Base-by-base conservation (phyloP, 179 eudicot species). In the Amaranthus tricolor region DNA sequence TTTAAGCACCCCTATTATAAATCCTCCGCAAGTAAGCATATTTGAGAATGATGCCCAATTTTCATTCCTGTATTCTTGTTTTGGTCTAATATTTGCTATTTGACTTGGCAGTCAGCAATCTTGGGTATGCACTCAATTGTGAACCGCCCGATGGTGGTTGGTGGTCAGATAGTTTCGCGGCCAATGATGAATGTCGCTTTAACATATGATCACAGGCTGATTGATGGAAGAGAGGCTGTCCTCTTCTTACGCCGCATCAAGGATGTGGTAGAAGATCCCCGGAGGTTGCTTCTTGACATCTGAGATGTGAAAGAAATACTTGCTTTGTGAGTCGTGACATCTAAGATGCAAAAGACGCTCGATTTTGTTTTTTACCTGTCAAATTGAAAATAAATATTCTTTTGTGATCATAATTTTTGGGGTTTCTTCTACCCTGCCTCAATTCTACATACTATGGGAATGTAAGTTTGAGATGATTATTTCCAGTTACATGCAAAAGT, bases 201-300 rank as follows among this genome's bases (percentile, higher is more conserved):
- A 68, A 93, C 99, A 44, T 96, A 96, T 71, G 98, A 96, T 77
- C 99, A 96, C 82, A 81, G 98, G 82, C 94, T 96, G 73, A 96
- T 96, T 76, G 99, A 96, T 74, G 99, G 99, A 48, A 93, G 99
- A 91, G 99, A 96, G 89, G 99, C 97, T 0, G 99, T 96, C 9
- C 90, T 88, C 83, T 96, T 96, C 86, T 81, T 96, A 80, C 92
- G 98, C 59, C 94, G 98, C 52, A 87, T 96, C 71, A 96, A 96
- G 81, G 99, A 96, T 76, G 96, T 93, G 71, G 97, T 96, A 31
- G 98, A 96, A 80, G 99, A 96, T 80, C 99, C 99, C 62, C 88
- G 98, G 78, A 88, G 99, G 84, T 78, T 96, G 85, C 94, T 96
- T 53, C 92, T 95, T 49, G 99, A 95, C 81, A 76, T 95, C 62